Base-by-base conservation (phyloP, 2,329 filamentous ascomycete genomes). In the Fusarium sp. region DNA sequence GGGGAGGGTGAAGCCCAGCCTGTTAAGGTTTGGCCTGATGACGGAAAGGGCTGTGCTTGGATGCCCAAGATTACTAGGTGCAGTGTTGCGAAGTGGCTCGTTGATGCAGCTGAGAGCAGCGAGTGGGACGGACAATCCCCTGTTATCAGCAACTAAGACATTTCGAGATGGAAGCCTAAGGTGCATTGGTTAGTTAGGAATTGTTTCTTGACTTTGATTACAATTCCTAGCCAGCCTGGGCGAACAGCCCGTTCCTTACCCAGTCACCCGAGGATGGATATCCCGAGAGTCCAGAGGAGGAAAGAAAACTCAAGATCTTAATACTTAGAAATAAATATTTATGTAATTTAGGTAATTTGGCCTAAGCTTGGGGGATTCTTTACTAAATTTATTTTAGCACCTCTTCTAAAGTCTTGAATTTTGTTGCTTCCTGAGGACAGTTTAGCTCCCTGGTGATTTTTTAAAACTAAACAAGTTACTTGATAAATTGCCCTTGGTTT, bases 11-110 rank as follows among this genome's bases (percentile, higher is more conserved):
- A 65, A 3, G 67, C 30, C 4, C 50, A 30, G 15, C 16, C 38
- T 9, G 55, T 73, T 0, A 73, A 62, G 31, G 55, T 72, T 3
- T 73, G 71, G 71, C 55, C 71, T 9, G 68, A 73, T 9, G 63
- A 73, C 54, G 71, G 71, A 7, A 63, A 69, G 26, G 71, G 71
- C 0, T 74, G 70, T 16, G 56, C 71, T 6, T 73, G 71, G 71
- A 71, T 73, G 65, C 71, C 71, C 1, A 72, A 63, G 18, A 69
- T 73, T 24, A 68, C 63, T 0, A 61, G 71, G 28, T 31, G 24
- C 2, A 74, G 59, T 20, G 22, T 74, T 1, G 72, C 42, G 6
- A 69, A 64, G 8, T 75, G 72, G 72, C 38, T 74, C 0, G 13
- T 74, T 7, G 71, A 70, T 28, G 71, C 71, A 2, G 64, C 41